Conservation (phyloP, 1,284 basidiomycete genomes). For the Stygiomarasmius scandens region DNA sequence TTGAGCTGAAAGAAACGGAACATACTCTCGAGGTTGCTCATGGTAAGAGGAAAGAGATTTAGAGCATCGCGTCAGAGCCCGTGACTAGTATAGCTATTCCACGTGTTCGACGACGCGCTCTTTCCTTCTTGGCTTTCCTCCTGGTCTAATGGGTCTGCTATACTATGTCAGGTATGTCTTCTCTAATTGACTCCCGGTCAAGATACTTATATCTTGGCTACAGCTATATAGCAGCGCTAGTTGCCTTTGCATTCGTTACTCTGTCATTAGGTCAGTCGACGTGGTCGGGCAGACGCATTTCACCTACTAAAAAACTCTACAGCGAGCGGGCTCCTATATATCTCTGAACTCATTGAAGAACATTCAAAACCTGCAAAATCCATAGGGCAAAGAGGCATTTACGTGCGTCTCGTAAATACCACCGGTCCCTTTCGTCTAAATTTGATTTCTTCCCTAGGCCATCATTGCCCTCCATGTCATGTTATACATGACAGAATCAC, state of each 20-base stretch:
- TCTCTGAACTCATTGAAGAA: conserved; percentile 95
- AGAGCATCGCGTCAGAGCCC: background rate
- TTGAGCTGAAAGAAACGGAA: background rate
- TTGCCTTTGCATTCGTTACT: conserved; percentile 79
- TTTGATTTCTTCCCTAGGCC: conserved; percentile 45
- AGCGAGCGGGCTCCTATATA: conserved; percentile 92
- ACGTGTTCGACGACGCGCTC: conserved; percentile 2
- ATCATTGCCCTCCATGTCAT: conserved; percentile 78
- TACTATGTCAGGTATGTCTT: conserved; percentile 52
- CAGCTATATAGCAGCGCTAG: conserved; percentile 68
- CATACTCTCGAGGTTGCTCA: conserved; percentile 92
- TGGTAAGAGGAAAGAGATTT: conserved; percentile 33
- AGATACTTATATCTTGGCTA: conserved; percentile 1
- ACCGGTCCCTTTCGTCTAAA: background rate
- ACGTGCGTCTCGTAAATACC: conserved; percentile 58
- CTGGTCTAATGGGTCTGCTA: conserved; percentile 49
- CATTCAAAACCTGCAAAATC: conserved; percentile 80
- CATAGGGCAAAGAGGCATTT: conserved; percentile 81
- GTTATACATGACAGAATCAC: conserved; percentile 78
- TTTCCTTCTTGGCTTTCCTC: conserved; percentile 1
- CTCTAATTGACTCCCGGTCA: background rate
- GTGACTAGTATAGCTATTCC: background rate
- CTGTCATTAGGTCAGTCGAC: conserved; percentile 65
- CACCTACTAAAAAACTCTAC: conserved; percentile 17
- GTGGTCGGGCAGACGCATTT: background rate